Base-by-base conservation (phyloP, 352 stramenopile species). In the Globisporangium paroecandrum region DNA sequence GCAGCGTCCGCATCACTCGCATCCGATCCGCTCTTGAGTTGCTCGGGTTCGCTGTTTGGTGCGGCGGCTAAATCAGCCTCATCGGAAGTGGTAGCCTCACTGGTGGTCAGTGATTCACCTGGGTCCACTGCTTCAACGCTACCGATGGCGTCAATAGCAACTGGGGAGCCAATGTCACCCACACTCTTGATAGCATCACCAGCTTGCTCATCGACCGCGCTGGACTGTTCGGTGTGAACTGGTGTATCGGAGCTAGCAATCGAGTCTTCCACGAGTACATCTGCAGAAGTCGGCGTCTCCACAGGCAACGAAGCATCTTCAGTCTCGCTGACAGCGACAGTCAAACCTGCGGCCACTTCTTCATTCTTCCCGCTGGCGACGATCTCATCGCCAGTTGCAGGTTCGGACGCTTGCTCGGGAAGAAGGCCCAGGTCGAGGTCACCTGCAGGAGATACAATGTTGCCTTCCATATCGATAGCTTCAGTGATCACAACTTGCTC, bases 141-240 rank as follows among this genome's bases (percentile, higher is more conserved):
- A 29, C 55, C 55, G 9, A 61, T 61, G 55, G 55, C 55, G 55
- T 61, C 29, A 46, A 15, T 15, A 46, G 29, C 55, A 29, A 61
- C 29, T 15, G 20, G 25, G 55, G 20, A 61, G 13, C 9, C 55
- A 61, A 46, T 27, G 4, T 46, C 27, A 15, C 29, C 22, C 13
- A 24, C 55, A 34, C 13, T 22, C 15, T 8, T 27, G 29, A 13
- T 61, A 38, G 38, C 24, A 22, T 61, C 55, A 24, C 18, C 55
- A 18, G 24, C 18, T 61, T 60, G 7, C 15, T 61, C 55, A 18
- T 29, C 55, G 24, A 41, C 8, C 27, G 13, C 9, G 55, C 9
- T 18, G 13, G 55, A 12, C 15, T 15, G 22, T 10, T 61, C 55
- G 29, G 29, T 61, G 29, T 24, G 29, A 61, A 46, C 9, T 27